A percentile compares a stretch with the other conserved stretches of the same genome.
Evolutionary conservation across 257 asterid species (phyloP).

Genomic region (Plantago elongata): DNA sequence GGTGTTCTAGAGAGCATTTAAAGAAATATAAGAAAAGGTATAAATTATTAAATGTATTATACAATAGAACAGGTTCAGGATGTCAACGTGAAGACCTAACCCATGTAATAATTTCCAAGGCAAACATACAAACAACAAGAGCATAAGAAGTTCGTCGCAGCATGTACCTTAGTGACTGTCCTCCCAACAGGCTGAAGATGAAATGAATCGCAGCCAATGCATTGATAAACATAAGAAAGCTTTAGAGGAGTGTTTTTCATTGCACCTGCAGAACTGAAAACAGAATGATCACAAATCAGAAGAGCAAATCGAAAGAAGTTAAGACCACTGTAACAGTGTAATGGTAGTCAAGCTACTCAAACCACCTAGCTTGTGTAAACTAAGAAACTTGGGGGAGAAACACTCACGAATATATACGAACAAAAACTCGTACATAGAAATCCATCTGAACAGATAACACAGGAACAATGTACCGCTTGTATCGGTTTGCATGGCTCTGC

Average conservation of each 20-base stretch:
- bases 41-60: neutral
- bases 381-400: neutral
- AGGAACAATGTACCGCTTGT: conserved; percentile 90
- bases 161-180: conserved; percentile 67
- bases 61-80: neutral
- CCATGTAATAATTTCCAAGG: no score
- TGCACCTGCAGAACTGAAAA: conserved; percentile 85
- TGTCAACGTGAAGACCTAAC: neutral
- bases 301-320: conserved; percentile 1
- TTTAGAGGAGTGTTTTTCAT: conserved; percentile 94
- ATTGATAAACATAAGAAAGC: conserved; percentile 89
- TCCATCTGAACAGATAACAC: conserved; percentile 93
- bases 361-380: neutral
- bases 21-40: neutral
- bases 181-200: conserved; percentile 94
- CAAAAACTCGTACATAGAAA: conserved; percentile 94
- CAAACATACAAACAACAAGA: neutral
- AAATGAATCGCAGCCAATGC: conserved; percentile 93
- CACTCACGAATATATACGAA: conserved; percentile 62
- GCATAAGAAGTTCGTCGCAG: neutral
- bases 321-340: neutral
- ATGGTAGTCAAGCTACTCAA: neutral
- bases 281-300: conserved; percentile 21
- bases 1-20: conserved; percentile 40
- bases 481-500: conserved; percentile 99